phyloP scores from a whole-genome alignment of 441 rosid species.

The Gossypium davidsonii region DNA sequence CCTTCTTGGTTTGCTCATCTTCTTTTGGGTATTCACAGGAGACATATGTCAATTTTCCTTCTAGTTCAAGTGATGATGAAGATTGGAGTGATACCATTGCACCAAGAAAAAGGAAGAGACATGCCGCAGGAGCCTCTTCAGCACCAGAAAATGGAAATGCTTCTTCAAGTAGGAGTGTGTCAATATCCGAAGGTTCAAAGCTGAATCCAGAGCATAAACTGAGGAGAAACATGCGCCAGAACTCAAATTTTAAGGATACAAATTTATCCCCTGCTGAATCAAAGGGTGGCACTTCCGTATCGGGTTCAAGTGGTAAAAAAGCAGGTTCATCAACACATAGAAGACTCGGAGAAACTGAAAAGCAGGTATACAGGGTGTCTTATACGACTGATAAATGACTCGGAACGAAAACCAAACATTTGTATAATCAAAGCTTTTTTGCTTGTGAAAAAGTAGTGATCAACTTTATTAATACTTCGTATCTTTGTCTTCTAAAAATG shows the following conservation, averaged over 20 bases:
- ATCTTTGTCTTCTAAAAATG: neutral
- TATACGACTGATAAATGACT: neutral
- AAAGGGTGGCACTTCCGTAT: conserved; percentile 21
- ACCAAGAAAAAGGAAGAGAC: conserved; percentile 33
- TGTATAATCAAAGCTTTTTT: neutral
- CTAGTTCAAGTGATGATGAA: conserved; percentile 70
- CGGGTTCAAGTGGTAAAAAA: conserved; percentile 32
- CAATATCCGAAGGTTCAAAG: conserved; percentile 20
- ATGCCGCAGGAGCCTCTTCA: conserved; percentile 19
- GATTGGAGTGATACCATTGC: conserved; percentile 41
- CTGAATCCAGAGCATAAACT: conserved; percentile 15
- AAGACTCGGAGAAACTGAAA: conserved; percentile 51
- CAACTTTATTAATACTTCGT: neutral
- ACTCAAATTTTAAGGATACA: conserved; percentile 18
- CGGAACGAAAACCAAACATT: neutral
- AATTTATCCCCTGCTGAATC: conserved; percentile 19
- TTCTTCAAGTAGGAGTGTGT: conserved; percentile 6
- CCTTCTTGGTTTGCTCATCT: conserved; percentile 12
- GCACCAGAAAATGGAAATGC: conserved; percentile 33
- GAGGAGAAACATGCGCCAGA: conserved; percentile 22
- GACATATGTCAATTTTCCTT: conserved; percentile 52
- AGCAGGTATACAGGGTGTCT: conserved; percentile 44
- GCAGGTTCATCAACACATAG: conserved; percentile 32
- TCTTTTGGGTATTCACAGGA: conserved; percentile 44
- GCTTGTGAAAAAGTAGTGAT: neutral